These are phyloP conservation scores for Trichaptum fuscoviolaceum DNA, from an alignment of 768 basidiomycete species.

Conservation along the genomic window DNA sequence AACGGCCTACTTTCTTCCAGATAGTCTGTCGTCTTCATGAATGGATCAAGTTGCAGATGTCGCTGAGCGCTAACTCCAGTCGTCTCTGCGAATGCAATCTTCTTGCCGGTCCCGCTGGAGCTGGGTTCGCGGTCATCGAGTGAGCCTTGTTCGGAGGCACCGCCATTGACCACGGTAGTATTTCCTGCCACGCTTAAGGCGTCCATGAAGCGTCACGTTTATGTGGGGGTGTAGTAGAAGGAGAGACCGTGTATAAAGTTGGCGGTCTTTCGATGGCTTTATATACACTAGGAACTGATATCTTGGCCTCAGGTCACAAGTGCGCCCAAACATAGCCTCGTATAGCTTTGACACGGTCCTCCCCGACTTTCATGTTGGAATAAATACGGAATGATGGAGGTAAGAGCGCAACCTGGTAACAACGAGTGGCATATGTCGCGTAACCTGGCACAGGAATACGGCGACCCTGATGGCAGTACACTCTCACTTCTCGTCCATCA, in stretches of 20 bases:
- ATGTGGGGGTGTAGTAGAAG: not conserved
- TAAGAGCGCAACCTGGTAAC: not conserved
- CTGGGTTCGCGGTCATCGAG: not conserved
- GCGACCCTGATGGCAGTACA: not conserved
- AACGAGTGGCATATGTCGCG: not conserved
- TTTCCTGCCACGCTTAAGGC: constrained; percentile 3
- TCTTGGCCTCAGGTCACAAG: not conserved
- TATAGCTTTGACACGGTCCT: not conserved
- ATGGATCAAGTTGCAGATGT: not conserved
- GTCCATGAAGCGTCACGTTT: not conserved
- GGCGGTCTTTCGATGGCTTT: not conserved
- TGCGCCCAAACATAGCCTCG: not conserved
- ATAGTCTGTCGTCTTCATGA: not conserved
- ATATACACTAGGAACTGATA: not conserved
- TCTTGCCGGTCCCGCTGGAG: not conserved
- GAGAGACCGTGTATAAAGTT: not conserved
- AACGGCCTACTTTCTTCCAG: constrained; percentile 28
- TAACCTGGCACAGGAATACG: not conserved
- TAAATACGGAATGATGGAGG: not conserved
- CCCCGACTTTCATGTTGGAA: not conserved
- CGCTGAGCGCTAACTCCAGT: not conserved
- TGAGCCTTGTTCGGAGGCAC: not conserved
- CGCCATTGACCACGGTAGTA: not conserved
- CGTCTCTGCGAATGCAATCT: not conserved
- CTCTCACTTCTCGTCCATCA: not conserved